phyloP scores from a whole-genome alignment of 192 early-diverging fungal genomes.

The Backusella mclennaniae region DNA sequence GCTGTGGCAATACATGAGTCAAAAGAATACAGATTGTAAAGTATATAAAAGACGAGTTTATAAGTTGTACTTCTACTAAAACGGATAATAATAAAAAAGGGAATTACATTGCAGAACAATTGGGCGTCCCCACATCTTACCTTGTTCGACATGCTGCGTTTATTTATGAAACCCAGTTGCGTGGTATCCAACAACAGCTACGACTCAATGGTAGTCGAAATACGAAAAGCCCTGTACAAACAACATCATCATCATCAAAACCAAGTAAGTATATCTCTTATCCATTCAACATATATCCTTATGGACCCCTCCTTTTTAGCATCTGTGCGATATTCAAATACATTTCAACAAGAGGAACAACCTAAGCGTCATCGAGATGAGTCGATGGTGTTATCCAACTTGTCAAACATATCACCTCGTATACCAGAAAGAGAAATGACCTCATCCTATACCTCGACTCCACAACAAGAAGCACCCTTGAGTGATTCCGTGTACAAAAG shows the following conservation, averaged over 20 bases:
- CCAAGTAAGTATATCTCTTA: slow-evolving; percentile 1
- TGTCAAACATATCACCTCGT: slow-evolving; percentile 3
- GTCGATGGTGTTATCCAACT: slow-evolving; percentile 8
- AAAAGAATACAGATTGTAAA: slow-evolving; percentile 59
- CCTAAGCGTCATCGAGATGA: background rate
- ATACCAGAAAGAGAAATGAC: background rate
- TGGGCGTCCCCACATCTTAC: slow-evolving; percentile 51
- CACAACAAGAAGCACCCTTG: background rate
- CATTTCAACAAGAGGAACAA: background rate
- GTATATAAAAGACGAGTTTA: background rate
- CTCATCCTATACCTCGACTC: no score
- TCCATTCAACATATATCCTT: no score
- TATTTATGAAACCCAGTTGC: slow-evolving; percentile 56
- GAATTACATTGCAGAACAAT: slow-evolving; percentile 47
- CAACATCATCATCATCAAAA: background rate
- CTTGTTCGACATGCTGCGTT: slow-evolving; percentile 54
- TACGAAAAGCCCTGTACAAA: slow-evolving; percentile 5
- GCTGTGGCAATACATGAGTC: slow-evolving; percentile 52
- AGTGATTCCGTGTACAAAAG: slow-evolving; percentile 4
- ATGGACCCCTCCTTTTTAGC: background rate
- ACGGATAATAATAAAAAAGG: slow-evolving; percentile 28
- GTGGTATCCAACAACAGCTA: slow-evolving; percentile 40
- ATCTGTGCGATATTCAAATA: background rate
- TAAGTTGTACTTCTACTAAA: background rate
- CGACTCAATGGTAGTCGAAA: slow-evolving; percentile 22